Percentiles rank a stretch among this genome's conserved stretches.
phyloP scores from a whole-genome alignment of 768 basidiomycete species.

The Strobilomyces echinocephalus region DNA sequence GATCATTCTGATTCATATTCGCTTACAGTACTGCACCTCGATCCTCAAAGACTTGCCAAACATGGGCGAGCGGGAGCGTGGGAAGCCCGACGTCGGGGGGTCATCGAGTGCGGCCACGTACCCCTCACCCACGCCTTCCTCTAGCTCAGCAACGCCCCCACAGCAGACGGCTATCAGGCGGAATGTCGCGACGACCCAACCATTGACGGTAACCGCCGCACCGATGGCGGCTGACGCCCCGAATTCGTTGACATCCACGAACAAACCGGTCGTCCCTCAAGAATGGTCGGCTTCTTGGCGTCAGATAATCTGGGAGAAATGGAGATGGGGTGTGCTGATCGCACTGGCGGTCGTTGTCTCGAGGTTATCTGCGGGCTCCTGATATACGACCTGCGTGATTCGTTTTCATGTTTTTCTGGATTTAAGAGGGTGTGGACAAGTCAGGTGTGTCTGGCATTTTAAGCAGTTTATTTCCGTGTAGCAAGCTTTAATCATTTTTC shows the following conservation, averaged over 20 bases:
- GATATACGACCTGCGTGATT: constrained; percentile 8
- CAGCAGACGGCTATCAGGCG: constrained; percentile 20
- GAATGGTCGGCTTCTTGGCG: constrained; percentile 63
- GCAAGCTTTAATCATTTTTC: constrained; percentile 5
- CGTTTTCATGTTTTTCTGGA: constrained; percentile 12
- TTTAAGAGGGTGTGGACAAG: constrained; percentile 12
- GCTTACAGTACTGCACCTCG: constrained; percentile 61
- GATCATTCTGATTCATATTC: constrained; percentile 15
- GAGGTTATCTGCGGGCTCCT: constrained; percentile 55
- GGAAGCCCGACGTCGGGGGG: constrained; percentile 37
- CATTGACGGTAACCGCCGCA: constrained; percentile 11
- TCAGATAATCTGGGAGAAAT: constrained; percentile 73
- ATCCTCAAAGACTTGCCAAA: constrained; percentile 76
- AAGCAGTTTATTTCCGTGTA: constrained; percentile 16
- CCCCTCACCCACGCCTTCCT: constrained; percentile 12
- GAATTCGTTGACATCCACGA: constrained; percentile 21
- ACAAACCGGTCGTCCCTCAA: constrained; percentile 31
- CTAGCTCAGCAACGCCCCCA: constrained; percentile 20
- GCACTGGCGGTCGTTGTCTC: constrained; percentile 76
- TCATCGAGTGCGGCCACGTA: constrained; percentile 18
- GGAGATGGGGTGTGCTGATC: constrained; percentile 78
- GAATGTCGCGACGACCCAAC: constrained; percentile 18
- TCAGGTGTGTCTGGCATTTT: constrained; percentile 16
- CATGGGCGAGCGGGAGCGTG: constrained; percentile 82
- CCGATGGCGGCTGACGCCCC: constrained; percentile 15